Conservation (phyloP, 768 basidiomycete genomes). For the Russula sp. region DNA sequence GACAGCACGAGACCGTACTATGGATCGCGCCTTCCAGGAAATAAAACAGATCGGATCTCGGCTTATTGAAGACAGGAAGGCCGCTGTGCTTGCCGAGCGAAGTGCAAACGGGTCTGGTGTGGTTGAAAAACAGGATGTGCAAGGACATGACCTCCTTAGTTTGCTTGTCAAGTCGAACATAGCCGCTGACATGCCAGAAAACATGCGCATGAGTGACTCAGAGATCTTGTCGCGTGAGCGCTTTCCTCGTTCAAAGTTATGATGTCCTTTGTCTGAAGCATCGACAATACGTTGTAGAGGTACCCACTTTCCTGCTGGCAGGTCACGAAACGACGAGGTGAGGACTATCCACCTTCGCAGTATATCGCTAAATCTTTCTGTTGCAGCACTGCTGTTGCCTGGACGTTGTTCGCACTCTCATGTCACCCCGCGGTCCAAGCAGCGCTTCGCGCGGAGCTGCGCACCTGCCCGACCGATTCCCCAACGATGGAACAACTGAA, state of each 20-base stretch:
- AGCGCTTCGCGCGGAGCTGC: slow-evolving; percentile 32
- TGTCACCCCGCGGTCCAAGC: slow-evolving; percentile 31
- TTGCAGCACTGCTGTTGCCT: slow-evolving; percentile 30
- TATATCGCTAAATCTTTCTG: background rate
- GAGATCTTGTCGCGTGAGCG: slow-evolving; percentile 30
- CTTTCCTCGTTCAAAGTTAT: background rate
- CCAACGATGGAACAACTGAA: slow-evolving; percentile 31
- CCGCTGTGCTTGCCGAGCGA: slow-evolving; percentile 24
- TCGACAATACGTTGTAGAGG: slow-evolving; percentile 23
- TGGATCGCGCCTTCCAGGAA: slow-evolving; percentile 32
- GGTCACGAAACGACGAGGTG: slow-evolving; percentile 29
- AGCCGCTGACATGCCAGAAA: slow-evolving; percentile 27
- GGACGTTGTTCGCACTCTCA: slow-evolving; percentile 33
- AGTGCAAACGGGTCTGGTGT: background rate
- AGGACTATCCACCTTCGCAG: background rate
- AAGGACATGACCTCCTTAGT: slow-evolving; percentile 29
- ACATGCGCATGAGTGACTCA: slow-evolving; percentile 28
- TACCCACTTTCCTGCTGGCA: slow-evolving; percentile 31
- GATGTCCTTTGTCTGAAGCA: no score
- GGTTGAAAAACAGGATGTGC: slow-evolving; percentile 21
- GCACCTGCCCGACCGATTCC: slow-evolving; percentile 23
- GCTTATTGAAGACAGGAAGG: slow-evolving; percentile 47
- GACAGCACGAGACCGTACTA: slow-evolving; percentile 20
- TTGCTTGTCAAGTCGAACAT: slow-evolving; percentile 32
- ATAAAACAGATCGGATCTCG: slow-evolving; percentile 48